Base-by-base conservation (phyloP, 2,329 filamentous ascomycete genomes). In the Fusarium protoensiforme region DNA sequence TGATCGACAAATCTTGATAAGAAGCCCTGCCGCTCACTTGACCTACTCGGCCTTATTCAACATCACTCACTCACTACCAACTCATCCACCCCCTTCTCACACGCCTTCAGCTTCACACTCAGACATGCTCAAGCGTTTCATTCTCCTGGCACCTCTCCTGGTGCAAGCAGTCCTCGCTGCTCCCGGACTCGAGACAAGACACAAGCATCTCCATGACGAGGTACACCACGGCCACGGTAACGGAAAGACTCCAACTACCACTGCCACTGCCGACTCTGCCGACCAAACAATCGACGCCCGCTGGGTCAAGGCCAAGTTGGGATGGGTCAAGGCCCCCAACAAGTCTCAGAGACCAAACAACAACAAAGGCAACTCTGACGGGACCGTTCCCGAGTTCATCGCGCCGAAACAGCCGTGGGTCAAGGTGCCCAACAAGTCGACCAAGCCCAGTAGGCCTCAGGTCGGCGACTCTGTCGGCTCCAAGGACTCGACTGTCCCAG, bases 71-170 rank as follows among this genome's bases (percentile, higher is more conserved):
- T 58, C 65, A 60, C 33, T 18, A 41, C 35, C 51, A 48, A 57
- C 64, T 61, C 63, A 33, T 31, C 22, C 54, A 68, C 65, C 54
- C 39, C 39, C 41, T 24, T 56, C 48, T 31, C 56, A 56, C 41
- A 22, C 20, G 54, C 36, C 38, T 36, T 33, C 22, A 57, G 31
- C 22, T 24, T 57, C 22, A 57, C 13, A 20, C 46, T 53, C 27
- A 53, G 63, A 64, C 24, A 79, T 81, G 77, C 72, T 77, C 53
- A 73, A 71, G 27, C 53, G 63, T 46, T 60, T 81, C 33, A 35
- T 79, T 33, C 53, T 71, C 5, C 61, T 68, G 20, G 72, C 75
- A 48, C 76, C 77, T 14, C 68, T 81, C 14, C 69, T 81, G 77
- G 77, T 75, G 33, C 71, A 75, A 53, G 56, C 68, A 56, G 75